Percentiles rank a stretch among this genome's conserved stretches.
phyloP scores from a whole-genome alignment of 345 rosid genomes.

The Gossypium bickii region DNA sequence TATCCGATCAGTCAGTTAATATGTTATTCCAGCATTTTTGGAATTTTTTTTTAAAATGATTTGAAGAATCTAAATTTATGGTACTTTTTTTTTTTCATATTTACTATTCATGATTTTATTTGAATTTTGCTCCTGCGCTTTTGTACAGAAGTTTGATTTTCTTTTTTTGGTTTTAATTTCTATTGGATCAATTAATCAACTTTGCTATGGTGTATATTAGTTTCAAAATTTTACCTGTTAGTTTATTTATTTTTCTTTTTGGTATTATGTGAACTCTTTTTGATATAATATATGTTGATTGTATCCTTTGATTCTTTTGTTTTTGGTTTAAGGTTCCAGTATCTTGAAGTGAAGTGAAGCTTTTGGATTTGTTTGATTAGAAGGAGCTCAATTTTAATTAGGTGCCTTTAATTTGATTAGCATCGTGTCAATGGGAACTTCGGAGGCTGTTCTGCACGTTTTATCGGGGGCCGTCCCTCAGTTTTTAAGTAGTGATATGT shows the following conservation, averaged over 20 bases:
- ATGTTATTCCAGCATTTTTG: neutral
- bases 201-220: neutral
- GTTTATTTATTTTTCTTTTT: neutral
- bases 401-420: constrained; percentile 16
- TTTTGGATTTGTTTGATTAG: neutral
- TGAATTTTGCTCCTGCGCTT: neutral
- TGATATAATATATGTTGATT: neutral
- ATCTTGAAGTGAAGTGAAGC: constrained; percentile 4
- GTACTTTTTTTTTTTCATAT: too few species aligned
- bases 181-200: neutral
- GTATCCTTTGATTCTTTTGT: neutral
- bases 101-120: neutral
- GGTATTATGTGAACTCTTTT: neutral
- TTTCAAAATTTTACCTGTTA: too few species aligned
- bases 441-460: constrained; percentile 46
- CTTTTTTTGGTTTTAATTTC: neutral
- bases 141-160: neutral
- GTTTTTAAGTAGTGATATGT: constrained; percentile 27
- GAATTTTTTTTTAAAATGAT: neutral
- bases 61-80: too few species aligned
- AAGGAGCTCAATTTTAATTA: neutral
- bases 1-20: neutral
- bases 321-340: neutral
- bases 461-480: constrained; percentile 37
- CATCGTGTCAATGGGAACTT: constrained; percentile 38